phyloP scores from a whole-genome alignment of 495 filamentous ascomycete genomes.

The Xylaria longipes region DNA sequence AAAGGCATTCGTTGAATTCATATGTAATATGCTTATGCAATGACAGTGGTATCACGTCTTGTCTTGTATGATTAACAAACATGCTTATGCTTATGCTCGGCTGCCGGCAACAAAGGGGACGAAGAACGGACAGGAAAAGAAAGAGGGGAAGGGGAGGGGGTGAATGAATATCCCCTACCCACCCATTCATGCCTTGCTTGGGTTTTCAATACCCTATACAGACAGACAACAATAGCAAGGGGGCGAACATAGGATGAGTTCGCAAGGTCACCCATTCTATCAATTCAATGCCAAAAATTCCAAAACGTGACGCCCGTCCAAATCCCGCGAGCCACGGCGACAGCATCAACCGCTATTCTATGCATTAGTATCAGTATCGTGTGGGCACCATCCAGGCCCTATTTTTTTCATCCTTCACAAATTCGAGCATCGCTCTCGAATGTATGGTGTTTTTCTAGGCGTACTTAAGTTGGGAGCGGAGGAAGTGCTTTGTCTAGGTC shows the following conservation, averaged over 20 bases:
- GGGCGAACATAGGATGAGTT: background rate
- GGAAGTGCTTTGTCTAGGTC: conserved; percentile 63
- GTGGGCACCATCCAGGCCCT: background rate
- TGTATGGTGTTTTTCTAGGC: background rate
- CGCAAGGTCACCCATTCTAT: conserved; percentile 13
- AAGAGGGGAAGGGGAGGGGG: background rate
- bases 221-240: conserved; percentile 3
- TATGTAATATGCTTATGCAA: conserved; percentile 25
- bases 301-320: conserved; percentile 8
- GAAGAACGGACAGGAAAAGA: conserved; percentile 1
- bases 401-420: background rate
- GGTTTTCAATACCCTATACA: conserved; percentile 8
- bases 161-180: background rate
- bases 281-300: conserved; percentile 18
- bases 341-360: conserved; percentile 14
- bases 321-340: conserved; percentile 9
- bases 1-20: conserved; percentile 24
- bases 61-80: conserved; percentile 28
- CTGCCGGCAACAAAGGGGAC: conserved; percentile 13
- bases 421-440: background rate
- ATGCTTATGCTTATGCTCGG: conserved; percentile 18
- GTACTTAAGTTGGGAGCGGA: conserved; percentile 49
- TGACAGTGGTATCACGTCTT: conserved; percentile 30
- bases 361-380: conserved; percentile 20
- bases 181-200: background rate